Evolutionary conservation across 805 yeast species (phyloP), one percentile per base, ranked within the genome.

Genomic region (Dipodascopsis uninucleata): DNA sequence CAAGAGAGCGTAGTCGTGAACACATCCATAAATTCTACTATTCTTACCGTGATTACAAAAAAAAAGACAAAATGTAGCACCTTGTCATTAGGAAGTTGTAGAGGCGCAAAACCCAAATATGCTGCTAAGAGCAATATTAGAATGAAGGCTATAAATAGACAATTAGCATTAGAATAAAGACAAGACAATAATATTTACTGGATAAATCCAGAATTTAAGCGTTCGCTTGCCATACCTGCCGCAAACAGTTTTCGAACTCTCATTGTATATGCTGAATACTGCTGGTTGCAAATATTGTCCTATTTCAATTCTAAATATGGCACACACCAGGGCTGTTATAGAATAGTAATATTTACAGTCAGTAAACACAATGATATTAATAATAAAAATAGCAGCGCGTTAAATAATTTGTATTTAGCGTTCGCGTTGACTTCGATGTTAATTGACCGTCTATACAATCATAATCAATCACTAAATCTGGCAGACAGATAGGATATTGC

Each of bases 71-170:
- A 62, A 38, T 70, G 74, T 23, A 65, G 52, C 4, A 55, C 46
- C 49, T 69, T 70, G 52, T 70, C 58, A 64, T 62, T 47, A 58
- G 58, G 21, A 72, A 78, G 28, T 68, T 59, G 6, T 61, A 61
- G 61, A 40, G 43, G 57, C 20, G 62, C 62, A 31, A 63, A 58
- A 4, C 66, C 67, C 36, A 63, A 50, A 26, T 58, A 62, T 9
- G 58, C 58, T 24, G 58, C 36, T 4, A 52, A 20, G 7, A 58
- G 29, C 14, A 49, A 36, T 7, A 59, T 36, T 17, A 44, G 46
- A 31, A 55, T 21, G 34, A 62, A 61, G 4, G 54, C 66, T 61
- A 26, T 23, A 28, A 34, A 41, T 20, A 28, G 29, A 12, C 14
- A 9, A 20, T 26, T 16, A 9, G 16, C 18, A 6, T 14, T 26